Evolutionary conservation across 352 stramenopile species (phyloP).

Genomic region (Pythium pyrilobum): DNA sequence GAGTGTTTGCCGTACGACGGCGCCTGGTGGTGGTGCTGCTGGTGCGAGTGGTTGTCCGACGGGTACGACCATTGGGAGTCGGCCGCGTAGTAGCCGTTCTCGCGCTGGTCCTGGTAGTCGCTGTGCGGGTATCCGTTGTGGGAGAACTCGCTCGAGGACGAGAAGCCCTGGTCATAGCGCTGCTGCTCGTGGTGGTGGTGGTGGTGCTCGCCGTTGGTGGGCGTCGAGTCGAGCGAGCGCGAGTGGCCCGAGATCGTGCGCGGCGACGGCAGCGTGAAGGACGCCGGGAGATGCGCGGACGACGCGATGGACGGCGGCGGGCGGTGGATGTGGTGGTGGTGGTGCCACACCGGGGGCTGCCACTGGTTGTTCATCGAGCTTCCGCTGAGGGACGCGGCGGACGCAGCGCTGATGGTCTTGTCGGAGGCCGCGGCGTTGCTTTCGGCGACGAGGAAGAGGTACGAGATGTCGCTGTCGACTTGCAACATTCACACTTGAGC

Average conservation of each 20-base stretch:
- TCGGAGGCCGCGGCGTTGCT: slow-evolving; percentile 8
- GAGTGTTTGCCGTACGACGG: slow-evolving; percentile 6
- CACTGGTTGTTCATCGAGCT: slow-evolving; percentile 14
- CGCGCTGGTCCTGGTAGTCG: slow-evolving; percentile 4
- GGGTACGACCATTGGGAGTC: slow-evolving; percentile 12
- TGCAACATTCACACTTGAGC: slow-evolving; percentile 21
- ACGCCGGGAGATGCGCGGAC: slow-evolving; percentile 4
- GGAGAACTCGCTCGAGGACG: not conserved
- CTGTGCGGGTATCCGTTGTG: not conserved
- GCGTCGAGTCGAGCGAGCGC: slow-evolving; percentile 3
- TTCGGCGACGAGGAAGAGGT: slow-evolving; percentile 15
- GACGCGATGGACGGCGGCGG: not conserved
- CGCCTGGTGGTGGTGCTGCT: slow-evolving; percentile 1
- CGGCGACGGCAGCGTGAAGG: slow-evolving; percentile 3
- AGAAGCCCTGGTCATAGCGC: slow-evolving; percentile 8
- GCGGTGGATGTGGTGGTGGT: slow-evolving; percentile 10
- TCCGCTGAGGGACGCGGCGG: not conserved
- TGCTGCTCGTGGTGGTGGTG: slow-evolving; percentile 4
- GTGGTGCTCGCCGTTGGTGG: not conserved
- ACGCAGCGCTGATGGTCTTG: not conserved
- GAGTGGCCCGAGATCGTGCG: not conserved
- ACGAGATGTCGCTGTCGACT: slow-evolving; percentile 19
- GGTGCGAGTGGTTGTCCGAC: slow-evolving; percentile 1
- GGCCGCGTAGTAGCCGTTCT: slow-evolving; percentile 7
- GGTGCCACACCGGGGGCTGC: slow-evolving; percentile 11